Conservation (phyloP, 2,329 filamentous ascomycete species). For the Dothiorella sarmentorum region DNA sequence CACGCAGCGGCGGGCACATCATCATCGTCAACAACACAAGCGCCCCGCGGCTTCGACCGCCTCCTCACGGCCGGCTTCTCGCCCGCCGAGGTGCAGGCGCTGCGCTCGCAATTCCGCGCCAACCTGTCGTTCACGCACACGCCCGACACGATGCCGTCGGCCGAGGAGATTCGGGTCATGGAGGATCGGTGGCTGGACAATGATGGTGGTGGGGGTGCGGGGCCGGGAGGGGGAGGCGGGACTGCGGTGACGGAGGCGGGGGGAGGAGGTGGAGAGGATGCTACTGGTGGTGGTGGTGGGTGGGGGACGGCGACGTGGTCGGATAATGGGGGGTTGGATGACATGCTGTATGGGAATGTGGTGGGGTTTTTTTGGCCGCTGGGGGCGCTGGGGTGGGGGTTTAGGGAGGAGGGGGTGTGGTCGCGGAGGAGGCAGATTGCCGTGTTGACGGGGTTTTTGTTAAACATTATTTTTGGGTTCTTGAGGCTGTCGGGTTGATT, state of each 20-base stretch:
- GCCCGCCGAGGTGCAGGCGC: conserved; percentile 72
- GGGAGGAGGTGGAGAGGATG: conserved; percentile 32
- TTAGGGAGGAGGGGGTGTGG: conserved; percentile 85
- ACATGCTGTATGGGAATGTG: conserved; percentile 81
- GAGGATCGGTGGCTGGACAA: conserved; percentile 89
- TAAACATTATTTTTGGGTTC: conserved; percentile 75
- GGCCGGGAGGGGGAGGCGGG: conserved; percentile 30
- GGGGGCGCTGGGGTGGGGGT: conserved; percentile 78
- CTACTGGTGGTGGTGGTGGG: conserved; percentile 38
- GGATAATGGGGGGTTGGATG: conserved; percentile 66
- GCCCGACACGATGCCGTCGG: conserved; percentile 82
- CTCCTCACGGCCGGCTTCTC: conserved; percentile 80
- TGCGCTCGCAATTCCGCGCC: conserved; percentile 84
- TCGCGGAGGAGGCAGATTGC: conserved; percentile 79
- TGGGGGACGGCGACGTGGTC: conserved; percentile 53
- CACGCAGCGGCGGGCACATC: neutral
- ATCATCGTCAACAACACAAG: conserved; percentile 44
- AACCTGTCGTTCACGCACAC: conserved; percentile 80
- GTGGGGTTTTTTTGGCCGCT: conserved; percentile 95
- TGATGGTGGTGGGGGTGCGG: no score
- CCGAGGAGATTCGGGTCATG: conserved; percentile 68
- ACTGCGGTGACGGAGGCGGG: conserved; percentile 21
- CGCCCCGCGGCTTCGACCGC: conserved; percentile 82
- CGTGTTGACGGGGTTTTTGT: conserved; percentile 76
- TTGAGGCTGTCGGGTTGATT: conserved; percentile 43